Conservation (phyloP, 805 yeast genomes). For the Candida coleopterorum region DNA sequence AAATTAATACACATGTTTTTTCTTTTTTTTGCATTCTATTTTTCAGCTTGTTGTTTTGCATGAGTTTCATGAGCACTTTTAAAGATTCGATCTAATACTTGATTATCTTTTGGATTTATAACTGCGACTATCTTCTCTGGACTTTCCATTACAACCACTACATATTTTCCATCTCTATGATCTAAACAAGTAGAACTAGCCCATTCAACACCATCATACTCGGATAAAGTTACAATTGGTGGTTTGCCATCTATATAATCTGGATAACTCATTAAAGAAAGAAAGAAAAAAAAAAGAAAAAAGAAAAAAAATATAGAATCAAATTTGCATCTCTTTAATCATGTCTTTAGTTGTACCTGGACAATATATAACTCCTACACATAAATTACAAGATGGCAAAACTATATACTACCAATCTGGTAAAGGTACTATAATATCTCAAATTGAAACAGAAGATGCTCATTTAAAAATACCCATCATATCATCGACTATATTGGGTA, state of each 20-base stretch:
- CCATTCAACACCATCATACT: constrained; percentile 52
- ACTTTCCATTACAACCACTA: constrained; percentile 42
- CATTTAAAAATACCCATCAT: constrained; percentile 37
- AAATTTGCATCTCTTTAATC: not conserved
- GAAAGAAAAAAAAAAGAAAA: not conserved
- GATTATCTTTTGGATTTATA: constrained; percentile 32
- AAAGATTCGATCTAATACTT: constrained; percentile 41
- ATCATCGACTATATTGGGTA: constrained; percentile 62
- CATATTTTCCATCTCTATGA: constrained; percentile 26
- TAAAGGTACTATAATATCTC: constrained; percentile 53
- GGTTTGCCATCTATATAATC: constrained; percentile 41
- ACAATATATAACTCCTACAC: constrained; percentile 64
- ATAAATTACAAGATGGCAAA: constrained; percentile 23
- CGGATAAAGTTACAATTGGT: constrained; percentile 40
- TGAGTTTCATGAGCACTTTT: constrained; percentile 39
- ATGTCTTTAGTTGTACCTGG: constrained; percentile 61
- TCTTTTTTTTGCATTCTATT: too few species aligned
- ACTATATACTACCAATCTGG: constrained; percentile 55
- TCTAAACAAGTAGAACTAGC: constrained; percentile 49
- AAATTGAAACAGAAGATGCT: constrained; percentile 35
- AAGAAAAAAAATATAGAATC: constrained; percentile 3
- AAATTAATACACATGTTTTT: too few species aligned
- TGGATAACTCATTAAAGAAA: constrained; percentile 29
- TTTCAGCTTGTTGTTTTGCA: constrained; percentile 6
- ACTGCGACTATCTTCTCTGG: constrained; percentile 42